Conservation (phyloP, 2,329 filamentous ascomycete species). For the Tolypocladium cylindrosporum region DNA sequence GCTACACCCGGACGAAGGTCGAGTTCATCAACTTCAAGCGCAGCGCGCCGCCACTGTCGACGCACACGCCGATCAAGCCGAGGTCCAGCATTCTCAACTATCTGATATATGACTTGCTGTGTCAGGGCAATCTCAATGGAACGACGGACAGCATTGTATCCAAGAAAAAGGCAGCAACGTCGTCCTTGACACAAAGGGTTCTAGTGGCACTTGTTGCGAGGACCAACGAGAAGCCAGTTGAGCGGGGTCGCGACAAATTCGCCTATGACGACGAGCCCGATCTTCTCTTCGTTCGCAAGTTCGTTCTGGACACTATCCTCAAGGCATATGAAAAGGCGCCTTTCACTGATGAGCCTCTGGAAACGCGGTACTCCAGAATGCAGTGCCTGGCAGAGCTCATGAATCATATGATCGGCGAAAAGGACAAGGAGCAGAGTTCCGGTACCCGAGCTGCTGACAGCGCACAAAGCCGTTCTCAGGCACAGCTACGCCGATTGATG, state of each 20-base stretch:
- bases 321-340: constrained; percentile 87
- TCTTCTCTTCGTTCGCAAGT: constrained; percentile 84
- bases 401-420: constrained; percentile 79
- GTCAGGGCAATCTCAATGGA: constrained; percentile 49
- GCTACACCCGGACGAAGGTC: constrained; percentile 90
- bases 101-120: constrained; percentile 68
- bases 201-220: constrained; percentile 81
- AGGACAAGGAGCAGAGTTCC: constrained; percentile 50
- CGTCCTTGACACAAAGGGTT: constrained; percentile 75
- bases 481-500: constrained; percentile 88
- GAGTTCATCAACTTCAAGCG: constrained; percentile 99
- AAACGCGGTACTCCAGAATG: constrained; percentile 79
- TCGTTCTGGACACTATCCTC: constrained; percentile 86
- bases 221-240: constrained; percentile 65
- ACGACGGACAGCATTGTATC: constrained; percentile 64
- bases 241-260: constrained; percentile 46
- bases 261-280: constrained; percentile 71
- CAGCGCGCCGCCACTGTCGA: constrained; percentile 73
- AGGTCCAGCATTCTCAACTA: constrained; percentile 91
- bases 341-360: constrained; percentile 66
- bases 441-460: constrained; percentile 28
- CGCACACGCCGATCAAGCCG: constrained; percentile 85
- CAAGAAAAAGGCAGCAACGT: constrained; percentile 81
- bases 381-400: constrained; percentile 85
- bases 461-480: constrained; percentile 50